Evolutionary conservation across 2,329 filamentous ascomycete species (phyloP).

Genomic region (Fusarium anguioides): DNA sequence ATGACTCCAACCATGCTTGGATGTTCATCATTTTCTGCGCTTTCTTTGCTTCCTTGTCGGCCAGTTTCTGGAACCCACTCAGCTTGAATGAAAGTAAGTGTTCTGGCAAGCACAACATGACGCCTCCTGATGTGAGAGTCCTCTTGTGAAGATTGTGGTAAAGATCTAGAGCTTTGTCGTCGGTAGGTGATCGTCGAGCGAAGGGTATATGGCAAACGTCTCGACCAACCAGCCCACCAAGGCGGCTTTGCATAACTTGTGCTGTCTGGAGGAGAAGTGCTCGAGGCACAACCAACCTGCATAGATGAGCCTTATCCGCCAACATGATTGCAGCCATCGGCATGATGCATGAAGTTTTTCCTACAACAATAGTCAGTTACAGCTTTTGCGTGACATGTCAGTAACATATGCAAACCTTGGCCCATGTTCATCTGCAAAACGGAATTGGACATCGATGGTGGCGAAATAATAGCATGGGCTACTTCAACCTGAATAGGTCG

Average conservation of each 20-base stretch:
- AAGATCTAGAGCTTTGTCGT: slow-evolving; percentile 46
- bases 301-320: slow-evolving; percentile 57
- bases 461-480: slow-evolving; percentile 67
- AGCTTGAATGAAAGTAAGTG: slow-evolving; percentile 73
- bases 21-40: slow-evolving; percentile 61
- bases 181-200: slow-evolving; percentile 59
- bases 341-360: slow-evolving; percentile 68
- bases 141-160: slow-evolving; percentile 54
- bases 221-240: slow-evolving; percentile 65
- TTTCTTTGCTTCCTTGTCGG: slow-evolving; percentile 56
- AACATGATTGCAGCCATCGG: slow-evolving; percentile 60
- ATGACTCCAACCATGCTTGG: slow-evolving; percentile 61
- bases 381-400: accelerated
- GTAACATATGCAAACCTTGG: slow-evolving; percentile 60
- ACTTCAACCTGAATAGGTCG: slow-evolving; percentile 70
- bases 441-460: slow-evolving; percentile 62
- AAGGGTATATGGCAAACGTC: slow-evolving; percentile 67
- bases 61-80: slow-evolving; percentile 67
- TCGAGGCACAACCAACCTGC: slow-evolving; percentile 67
- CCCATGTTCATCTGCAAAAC: slow-evolving; percentile 76
- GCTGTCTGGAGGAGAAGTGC: slow-evolving; percentile 67
- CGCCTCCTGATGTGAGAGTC: slow-evolving; percentile 55
- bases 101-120: slow-evolving; percentile 71
- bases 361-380: slow-evolving; percentile 43
- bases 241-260: slow-evolving; percentile 63